Conservation (phyloP, 129 eudicot species). For the Dittrichia graveolens region DNA sequence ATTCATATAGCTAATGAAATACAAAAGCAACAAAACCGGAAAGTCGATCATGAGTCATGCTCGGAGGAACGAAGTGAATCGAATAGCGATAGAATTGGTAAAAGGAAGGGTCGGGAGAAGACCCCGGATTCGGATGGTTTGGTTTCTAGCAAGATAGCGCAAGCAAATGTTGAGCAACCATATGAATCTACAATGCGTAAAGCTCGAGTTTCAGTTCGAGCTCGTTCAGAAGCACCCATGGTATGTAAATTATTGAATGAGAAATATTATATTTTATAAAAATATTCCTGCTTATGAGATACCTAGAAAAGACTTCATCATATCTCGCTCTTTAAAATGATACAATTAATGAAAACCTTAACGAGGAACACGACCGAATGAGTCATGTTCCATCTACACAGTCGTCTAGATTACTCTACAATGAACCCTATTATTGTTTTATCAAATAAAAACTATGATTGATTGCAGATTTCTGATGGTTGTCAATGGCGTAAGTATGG, state of each 20-base stretch:
- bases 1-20: conserved; percentile 56
- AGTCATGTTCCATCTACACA: too few relatives aligned
- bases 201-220: conserved; percentile 90
- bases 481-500: conserved; percentile 85
- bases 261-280: background rate
- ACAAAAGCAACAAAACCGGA: conserved; percentile 60
- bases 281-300: too few relatives aligned
- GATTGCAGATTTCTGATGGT: conserved; percentile 61
- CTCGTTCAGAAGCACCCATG: conserved; percentile 94
- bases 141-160: conserved; percentile 64
- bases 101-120: conserved; percentile 49
- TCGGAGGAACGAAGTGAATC: conserved; percentile 70
- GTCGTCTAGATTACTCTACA: too few relatives aligned
- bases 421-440: too few relatives aligned
- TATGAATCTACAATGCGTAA: conserved; percentile 81
- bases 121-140: conserved; percentile 70
- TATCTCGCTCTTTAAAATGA: too few relatives aligned
- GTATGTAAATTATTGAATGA: conserved; percentile 24
- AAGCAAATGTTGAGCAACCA: conserved; percentile 49
- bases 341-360: too few relatives aligned
- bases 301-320: too few relatives aligned
- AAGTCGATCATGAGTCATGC: conserved; percentile 36
- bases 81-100: conserved; percentile 34
- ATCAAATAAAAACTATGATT: too few relatives aligned
- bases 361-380: too few relatives aligned